Evolutionary conservation across 768 basidiomycete genomes (phyloP).

Genomic region (Suillus bovinus): DNA sequence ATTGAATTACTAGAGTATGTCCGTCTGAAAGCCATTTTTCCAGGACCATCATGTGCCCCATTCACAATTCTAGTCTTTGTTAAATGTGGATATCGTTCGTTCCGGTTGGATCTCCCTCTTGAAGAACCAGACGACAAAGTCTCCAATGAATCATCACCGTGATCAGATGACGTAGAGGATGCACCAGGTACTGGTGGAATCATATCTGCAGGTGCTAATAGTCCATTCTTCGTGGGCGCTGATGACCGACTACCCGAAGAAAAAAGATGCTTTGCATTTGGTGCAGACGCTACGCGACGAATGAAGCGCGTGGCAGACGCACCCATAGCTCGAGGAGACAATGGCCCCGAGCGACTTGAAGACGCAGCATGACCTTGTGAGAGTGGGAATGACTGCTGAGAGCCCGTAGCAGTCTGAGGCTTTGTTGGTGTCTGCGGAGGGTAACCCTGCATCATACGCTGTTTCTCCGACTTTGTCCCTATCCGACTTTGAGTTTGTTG

Average conservation of each 20-base stretch:
- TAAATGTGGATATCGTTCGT: slow-evolving; percentile 32
- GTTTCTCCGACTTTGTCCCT: slow-evolving; percentile 52
- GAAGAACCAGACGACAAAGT: slow-evolving; percentile 80
- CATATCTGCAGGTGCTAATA: slow-evolving; percentile 69
- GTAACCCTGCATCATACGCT: slow-evolving; percentile 45
- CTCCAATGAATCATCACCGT: slow-evolving; percentile 72
- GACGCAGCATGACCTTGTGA: slow-evolving; percentile 29
- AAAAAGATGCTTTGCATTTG: slow-evolving; percentile 93
- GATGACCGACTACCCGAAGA: slow-evolving; percentile 55
- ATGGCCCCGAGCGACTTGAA: slow-evolving; percentile 45
- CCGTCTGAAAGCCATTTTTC: slow-evolving; percentile 77
- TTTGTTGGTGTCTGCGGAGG: slow-evolving; percentile 38
- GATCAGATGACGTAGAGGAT: slow-evolving; percentile 50
- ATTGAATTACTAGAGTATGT: slow-evolving; percentile 99
- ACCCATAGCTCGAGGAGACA: slow-evolving; percentile 69
- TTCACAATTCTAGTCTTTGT: slow-evolving; percentile 48
- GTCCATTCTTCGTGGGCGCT: slow-evolving; percentile 71
- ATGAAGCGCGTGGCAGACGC: slow-evolving; percentile 86
- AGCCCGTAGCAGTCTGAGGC: slow-evolving; percentile 31
- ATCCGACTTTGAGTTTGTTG: slow-evolving; percentile 23
- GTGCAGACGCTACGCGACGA: slow-evolving; percentile 93
- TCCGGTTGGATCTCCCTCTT: slow-evolving; percentile 47
- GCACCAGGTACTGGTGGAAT: slow-evolving; percentile 57
- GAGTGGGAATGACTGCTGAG: slow-evolving; percentile 43
- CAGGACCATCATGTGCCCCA: slow-evolving; percentile 48